A percentile compares a stretch with the other conserved stretches of the same genome.
Conservation (phyloP, 257 asterid genomes). For the Avicennia marina region DNA sequence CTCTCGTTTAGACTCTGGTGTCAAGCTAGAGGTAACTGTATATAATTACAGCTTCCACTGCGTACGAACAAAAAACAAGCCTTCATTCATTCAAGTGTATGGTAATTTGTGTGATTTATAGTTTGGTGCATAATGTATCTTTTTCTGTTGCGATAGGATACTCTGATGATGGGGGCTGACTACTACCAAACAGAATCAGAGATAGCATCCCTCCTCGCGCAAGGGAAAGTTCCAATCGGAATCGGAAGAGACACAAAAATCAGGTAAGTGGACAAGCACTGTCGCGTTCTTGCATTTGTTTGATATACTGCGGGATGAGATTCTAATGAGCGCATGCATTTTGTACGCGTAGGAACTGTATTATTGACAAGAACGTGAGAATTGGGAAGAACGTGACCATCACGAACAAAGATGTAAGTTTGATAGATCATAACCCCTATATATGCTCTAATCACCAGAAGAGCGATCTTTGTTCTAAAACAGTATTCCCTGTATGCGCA, state of each 20-base stretch:
- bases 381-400: slow-evolving; percentile 80
- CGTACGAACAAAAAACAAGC: too few species aligned
- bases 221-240: slow-evolving; percentile 83
- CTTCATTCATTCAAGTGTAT: too few species aligned
- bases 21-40: slow-evolving; percentile 65
- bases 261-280: slow-evolving; percentile 39
- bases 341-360: slow-evolving; percentile 54
- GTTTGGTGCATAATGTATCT: not conserved
- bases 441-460: not conserved
- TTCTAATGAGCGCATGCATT: not conserved
- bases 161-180: slow-evolving; percentile 93
- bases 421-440: not conserved
- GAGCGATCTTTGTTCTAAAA: not conserved
- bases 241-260: slow-evolving; percentile 80
- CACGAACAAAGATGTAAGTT: slow-evolving; percentile 80
- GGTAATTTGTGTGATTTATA: not conserved
- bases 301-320: not conserved
- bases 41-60: not conserved
- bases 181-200: slow-evolving; percentile 86
- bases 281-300: not conserved
- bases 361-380: slow-evolving; percentile 89
- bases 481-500: not conserved
- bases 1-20: slow-evolving; percentile 86
- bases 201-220: slow-evolving; percentile 78
- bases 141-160: slow-evolving; percentile 41